phyloP scores from a whole-genome alignment of 1,139 yeast genomes.

The Kodamaea fungicola region DNA sequence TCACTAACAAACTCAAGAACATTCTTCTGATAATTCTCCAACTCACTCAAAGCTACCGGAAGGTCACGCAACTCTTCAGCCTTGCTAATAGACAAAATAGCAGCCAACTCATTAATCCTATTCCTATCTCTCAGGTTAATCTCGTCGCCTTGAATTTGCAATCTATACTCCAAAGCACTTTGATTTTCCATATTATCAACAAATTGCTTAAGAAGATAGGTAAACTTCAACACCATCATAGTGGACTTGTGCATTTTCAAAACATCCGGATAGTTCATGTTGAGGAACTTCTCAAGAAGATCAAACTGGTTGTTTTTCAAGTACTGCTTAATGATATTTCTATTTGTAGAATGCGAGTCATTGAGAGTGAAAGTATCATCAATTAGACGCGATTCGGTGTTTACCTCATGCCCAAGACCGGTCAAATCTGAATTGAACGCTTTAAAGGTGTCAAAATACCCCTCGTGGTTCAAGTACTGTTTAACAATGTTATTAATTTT shows the following conservation, averaged over 20 bases:
- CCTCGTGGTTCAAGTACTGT: conserved; percentile 71
- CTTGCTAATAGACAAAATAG: conserved; percentile 28
- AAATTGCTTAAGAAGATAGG: conserved; percentile 24
- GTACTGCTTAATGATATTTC: conserved; percentile 50
- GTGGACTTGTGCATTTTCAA: conserved; percentile 47
- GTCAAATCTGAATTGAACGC: conserved; percentile 45
- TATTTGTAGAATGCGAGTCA: conserved; percentile 38
- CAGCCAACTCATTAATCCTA: conserved; percentile 24
- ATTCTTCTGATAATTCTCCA: conserved; percentile 22
- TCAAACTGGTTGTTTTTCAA: conserved; percentile 49
- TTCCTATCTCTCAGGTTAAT: conserved; percentile 9
- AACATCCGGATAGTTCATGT: conserved; percentile 43
- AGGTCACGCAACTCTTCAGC: conserved; percentile 18
- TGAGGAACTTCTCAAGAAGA: conserved; percentile 40
- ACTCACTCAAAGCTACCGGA: conserved; percentile 18
- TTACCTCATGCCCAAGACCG: conserved; percentile 29
- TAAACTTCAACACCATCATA: conserved; percentile 49
- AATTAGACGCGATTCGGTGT: neutral
- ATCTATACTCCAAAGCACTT: conserved; percentile 10
- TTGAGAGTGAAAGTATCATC: conserved; percentile 9
- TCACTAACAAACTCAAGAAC: conserved; percentile 17
- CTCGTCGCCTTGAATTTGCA: conserved; percentile 12
- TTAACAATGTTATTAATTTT: conserved; percentile 55
- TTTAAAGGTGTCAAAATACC: conserved; percentile 63
- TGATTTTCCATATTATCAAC: conserved; percentile 13